Evolutionary conservation across 2,329 filamentous ascomycete species (phyloP).

Genomic region (Paecilomyces formosus): DNA sequence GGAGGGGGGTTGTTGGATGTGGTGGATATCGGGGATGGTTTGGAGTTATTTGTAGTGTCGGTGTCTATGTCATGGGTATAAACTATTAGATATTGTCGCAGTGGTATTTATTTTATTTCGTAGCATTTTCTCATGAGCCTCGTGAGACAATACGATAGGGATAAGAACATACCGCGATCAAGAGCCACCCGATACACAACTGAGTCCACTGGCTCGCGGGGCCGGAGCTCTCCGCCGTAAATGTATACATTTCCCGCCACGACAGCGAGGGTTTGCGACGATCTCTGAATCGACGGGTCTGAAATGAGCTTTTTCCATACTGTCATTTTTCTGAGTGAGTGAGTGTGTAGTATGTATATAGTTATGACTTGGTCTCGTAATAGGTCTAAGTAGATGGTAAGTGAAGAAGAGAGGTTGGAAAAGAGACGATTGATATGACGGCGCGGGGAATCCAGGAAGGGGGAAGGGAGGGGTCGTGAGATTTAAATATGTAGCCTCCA

Average conservation of each 20-base stretch:
- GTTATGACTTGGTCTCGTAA: no score
- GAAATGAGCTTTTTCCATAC: constrained; percentile 12
- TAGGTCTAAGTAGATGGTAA: no score
- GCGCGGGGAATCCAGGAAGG: no score
- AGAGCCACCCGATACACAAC: constrained; percentile 60
- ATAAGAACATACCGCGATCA: constrained; percentile 6
- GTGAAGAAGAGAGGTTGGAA: no score
- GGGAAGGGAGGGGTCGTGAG: no score
- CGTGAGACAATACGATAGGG: neutral
- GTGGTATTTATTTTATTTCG: no score
- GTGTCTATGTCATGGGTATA: no score
- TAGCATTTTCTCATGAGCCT: neutral
- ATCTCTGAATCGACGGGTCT: constrained; percentile 41
- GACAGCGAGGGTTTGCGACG: constrained; percentile 64
- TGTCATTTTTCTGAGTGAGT: constrained; percentile 8
- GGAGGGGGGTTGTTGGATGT: constrained; percentile 48
- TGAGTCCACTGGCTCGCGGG: constrained; percentile 64
- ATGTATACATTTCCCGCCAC: constrained; percentile 55
- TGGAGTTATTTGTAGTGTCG: neutral
- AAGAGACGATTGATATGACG: no score
- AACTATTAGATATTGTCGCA: neutral
- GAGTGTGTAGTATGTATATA: no score
- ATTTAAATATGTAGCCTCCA: no score
- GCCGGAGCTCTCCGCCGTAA: constrained; percentile 67
- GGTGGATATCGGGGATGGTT: constrained; percentile 6